These are phyloP conservation scores for Vicia faba DNA, from an alignment of 306 rosid genomes.

Conservation along the genomic window DNA sequence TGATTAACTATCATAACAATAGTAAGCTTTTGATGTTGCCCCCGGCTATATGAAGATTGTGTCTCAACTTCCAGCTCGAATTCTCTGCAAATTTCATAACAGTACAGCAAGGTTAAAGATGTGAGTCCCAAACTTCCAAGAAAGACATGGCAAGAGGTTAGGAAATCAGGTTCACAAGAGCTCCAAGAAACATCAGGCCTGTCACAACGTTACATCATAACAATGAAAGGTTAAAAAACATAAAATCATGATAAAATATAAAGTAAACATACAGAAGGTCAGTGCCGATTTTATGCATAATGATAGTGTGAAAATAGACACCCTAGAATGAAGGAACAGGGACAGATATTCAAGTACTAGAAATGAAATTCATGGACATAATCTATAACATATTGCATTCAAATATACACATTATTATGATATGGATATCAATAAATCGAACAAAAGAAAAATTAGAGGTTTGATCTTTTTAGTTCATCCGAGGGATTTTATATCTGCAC, in stretches of 20 bases:
- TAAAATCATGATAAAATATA: conserved; percentile 39
- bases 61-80: conserved; percentile 55
- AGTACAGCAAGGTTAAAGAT: conserved; percentile 98
- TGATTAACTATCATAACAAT: conserved; percentile 41
- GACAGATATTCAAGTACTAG: neutral
- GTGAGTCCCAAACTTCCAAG: conserved; percentile 99
- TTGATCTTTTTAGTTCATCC: conserved; percentile 5
- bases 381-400: conserved; percentile 10
- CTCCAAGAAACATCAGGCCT: conserved; percentile 99
- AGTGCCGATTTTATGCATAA: conserved; percentile 17
- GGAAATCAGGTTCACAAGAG: conserved; percentile 97
- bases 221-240: conserved; percentile 65
- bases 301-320: conserved; percentile 13
- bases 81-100: conserved; percentile 98
- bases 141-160: conserved; percentile 99
- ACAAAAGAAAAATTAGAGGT: neutral
- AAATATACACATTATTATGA: conserved; percentile 9
- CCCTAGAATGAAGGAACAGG: neutral
- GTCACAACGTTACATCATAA: conserved; percentile 78
- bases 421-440: conserved; percentile 1
- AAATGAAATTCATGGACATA: conserved; percentile 15
- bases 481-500: conserved; percentile 40
- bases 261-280: conserved; percentile 26
- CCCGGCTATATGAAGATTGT: conserved; percentile 53
- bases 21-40: conserved; percentile 46